Evolutionary conservation across 495 filamentous ascomycete genomes (phyloP).

Genomic region (Trichoderma virens): DNA sequence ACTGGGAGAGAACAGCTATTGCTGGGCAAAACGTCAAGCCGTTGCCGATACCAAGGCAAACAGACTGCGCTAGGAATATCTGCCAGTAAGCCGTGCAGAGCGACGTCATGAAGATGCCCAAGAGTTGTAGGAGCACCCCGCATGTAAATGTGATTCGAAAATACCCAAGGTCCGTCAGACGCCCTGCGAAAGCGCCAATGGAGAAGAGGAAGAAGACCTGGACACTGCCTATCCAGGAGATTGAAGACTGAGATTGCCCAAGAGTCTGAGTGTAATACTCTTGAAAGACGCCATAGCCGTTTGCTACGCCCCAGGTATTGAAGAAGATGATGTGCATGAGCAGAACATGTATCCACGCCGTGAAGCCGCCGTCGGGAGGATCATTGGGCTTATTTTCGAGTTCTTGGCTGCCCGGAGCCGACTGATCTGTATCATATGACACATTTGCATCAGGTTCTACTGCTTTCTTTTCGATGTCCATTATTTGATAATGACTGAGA

Average conservation of each 20-base stretch:
- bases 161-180: constrained; percentile 50
- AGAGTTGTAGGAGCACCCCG: constrained; percentile 33
- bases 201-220: constrained; percentile 48
- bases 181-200: constrained; percentile 46
- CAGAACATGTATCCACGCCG: constrained; percentile 61
- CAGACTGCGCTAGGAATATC: constrained; percentile 64
- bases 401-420: neutral
- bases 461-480: neutral
- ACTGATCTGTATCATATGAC: neutral
- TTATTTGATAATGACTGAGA: neutral
- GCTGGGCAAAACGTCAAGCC: constrained; percentile 62
- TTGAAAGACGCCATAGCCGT: constrained; percentile 69
- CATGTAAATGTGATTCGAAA: constrained; percentile 48
- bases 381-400: constrained; percentile 39
- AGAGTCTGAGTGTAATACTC: constrained; percentile 54
- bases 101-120: constrained; percentile 66
- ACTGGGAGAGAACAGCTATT: constrained; percentile 57
- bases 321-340: constrained; percentile 60
- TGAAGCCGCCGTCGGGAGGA: constrained; percentile 53
- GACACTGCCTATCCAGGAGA: constrained; percentile 55
- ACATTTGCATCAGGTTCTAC: neutral
- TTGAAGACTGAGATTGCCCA: constrained; percentile 34
- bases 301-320: constrained; percentile 71
- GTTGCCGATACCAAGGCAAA: constrained; percentile 57
- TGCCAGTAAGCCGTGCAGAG: constrained; percentile 63